These are phyloP conservation scores for Otatea glauca DNA, from an alignment of 176 grass and related monocot species.

Conservation along the genomic window DNA sequence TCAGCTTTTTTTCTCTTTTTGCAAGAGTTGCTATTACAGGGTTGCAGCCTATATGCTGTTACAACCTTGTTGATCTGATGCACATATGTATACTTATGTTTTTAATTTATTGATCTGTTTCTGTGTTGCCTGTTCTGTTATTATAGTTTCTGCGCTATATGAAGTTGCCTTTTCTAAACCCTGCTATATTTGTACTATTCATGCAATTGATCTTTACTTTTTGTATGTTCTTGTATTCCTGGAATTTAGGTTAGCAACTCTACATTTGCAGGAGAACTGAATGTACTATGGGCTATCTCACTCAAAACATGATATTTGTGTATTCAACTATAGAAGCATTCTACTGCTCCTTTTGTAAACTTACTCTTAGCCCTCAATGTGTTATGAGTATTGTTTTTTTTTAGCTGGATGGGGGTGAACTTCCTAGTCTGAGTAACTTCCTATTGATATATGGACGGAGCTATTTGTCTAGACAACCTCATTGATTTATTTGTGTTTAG, in stretches of 20 bases:
- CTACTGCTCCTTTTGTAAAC: conserved; percentile 10
- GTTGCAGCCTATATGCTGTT: not conserved
- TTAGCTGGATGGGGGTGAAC: conserved; percentile 20
- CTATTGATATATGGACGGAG: conserved; percentile 14
- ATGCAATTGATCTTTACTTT: conserved; percentile 3
- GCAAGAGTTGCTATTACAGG: conserved; percentile 12
- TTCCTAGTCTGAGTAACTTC: conserved; percentile 28
- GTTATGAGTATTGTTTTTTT: not conserved
- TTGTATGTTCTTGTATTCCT: conserved; percentile 24
- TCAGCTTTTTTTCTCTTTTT: conserved; percentile 1
- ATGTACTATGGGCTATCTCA: not conserved
- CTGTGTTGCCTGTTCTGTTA: not conserved
- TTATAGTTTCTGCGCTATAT: not conserved
- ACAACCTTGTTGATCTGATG: conserved; percentile 21
- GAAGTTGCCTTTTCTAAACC: conserved; percentile 28
- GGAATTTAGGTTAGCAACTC: conserved; percentile 20
- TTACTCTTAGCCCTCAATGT: conserved; percentile 11
- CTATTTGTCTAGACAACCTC: not conserved
- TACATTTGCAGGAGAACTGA: conserved; percentile 1
- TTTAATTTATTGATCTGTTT: conserved; percentile 3
- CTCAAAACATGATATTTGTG: not conserved
- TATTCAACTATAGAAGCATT: conserved; percentile 13
- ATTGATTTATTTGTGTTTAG: conserved; percentile 12
- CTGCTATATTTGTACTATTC: not conserved
- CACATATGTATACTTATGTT: not conserved